A percentile compares a stretch with the other conserved stretches of the same genome.
Evolutionary conservation across 768 basidiomycete genomes (phyloP).

Genomic region (Cystofilobasidium capitatum): DNA sequence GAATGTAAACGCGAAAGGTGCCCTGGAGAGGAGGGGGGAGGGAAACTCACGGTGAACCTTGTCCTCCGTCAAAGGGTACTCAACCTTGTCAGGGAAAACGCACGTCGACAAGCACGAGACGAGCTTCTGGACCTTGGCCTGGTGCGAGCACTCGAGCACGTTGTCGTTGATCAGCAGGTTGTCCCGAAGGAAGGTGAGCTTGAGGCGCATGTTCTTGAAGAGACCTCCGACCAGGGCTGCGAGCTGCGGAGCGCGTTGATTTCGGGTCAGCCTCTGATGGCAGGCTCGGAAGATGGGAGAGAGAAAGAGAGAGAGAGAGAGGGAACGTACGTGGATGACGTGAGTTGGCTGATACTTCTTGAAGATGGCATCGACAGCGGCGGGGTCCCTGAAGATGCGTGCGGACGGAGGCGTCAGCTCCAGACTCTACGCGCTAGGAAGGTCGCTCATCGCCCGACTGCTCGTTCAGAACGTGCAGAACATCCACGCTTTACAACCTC

Average conservation of each 20-base stretch:
- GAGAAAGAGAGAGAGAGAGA: no score
- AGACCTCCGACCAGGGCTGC: slow-evolving; percentile 90
- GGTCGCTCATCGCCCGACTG: no score
- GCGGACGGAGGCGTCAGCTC: background rate
- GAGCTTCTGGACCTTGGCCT: slow-evolving; percentile 59
- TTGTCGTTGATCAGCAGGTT: slow-evolving; percentile 95
- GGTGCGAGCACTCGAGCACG: slow-evolving; percentile 66
- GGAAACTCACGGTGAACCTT: slow-evolving; percentile 58
- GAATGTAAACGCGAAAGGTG: no score
- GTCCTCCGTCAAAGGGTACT: slow-evolving; percentile 82
- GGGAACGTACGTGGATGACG: slow-evolving; percentile 60
- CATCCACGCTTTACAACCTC: no score
- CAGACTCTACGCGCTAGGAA: no score
- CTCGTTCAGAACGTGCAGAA: no score
- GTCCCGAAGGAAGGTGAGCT: slow-evolving; percentile 88
- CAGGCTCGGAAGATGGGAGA: background rate
- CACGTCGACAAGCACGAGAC: slow-evolving; percentile 95
- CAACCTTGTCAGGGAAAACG: slow-evolving; percentile 91
- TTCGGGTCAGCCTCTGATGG: background rate
- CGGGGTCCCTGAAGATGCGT: slow-evolving; percentile 50
- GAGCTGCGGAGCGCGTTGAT: slow-evolving; percentile 39
- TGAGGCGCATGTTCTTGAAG: slow-evolving; percentile 92
- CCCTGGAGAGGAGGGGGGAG: no score
- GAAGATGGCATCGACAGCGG: slow-evolving; percentile 61
- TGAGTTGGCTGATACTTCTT: slow-evolving; percentile 89